A percentile compares a stretch with the other conserved stretches of the same genome.
Evolutionary conservation across 768 basidiomycete species (phyloP).

Genomic region (Boletus reticuloceps): DNA sequence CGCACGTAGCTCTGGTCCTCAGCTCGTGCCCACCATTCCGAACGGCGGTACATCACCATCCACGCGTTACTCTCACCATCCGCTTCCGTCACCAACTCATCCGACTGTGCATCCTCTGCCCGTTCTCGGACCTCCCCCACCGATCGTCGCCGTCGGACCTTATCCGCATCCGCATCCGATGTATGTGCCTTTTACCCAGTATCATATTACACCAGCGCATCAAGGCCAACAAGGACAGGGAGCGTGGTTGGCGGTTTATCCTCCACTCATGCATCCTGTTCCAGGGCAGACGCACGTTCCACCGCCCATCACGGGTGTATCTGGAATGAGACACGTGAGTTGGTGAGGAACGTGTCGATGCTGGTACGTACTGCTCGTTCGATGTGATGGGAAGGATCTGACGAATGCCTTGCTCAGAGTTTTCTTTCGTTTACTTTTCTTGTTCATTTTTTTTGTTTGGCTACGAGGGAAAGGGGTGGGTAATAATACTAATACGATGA

Average conservation of each 20-base stretch:
- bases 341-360: conserved; percentile 17
- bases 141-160: conserved; percentile 15
- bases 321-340: conserved; percentile 26
- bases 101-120: conserved; percentile 5
- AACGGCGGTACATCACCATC: conserved; percentile 3
- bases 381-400: background rate
- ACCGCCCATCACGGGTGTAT: conserved; percentile 17
- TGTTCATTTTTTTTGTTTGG: conserved; percentile 15
- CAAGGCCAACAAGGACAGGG: conserved; percentile 14
- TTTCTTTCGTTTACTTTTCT: conserved; percentile 8
- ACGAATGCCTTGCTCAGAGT: background rate
- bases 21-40: background rate
- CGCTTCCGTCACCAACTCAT: conserved; percentile 14
- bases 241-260: conserved; percentile 25
- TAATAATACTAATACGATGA: conserved; percentile 20
- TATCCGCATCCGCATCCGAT: conserved; percentile 15
- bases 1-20: background rate
- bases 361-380: conserved; percentile 1
- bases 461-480: background rate
- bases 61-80: background rate
- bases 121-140: conserved; percentile 9
- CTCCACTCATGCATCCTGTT: conserved; percentile 17
- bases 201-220: conserved; percentile 14
- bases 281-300: conserved; percentile 8
- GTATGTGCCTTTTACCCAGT: conserved; percentile 23